A percentile compares a stretch with the other conserved stretches of the same genome.
phyloP scores from a whole-genome alignment of 2,329 filamentous ascomycete species.

The Fusarium clavum region DNA sequence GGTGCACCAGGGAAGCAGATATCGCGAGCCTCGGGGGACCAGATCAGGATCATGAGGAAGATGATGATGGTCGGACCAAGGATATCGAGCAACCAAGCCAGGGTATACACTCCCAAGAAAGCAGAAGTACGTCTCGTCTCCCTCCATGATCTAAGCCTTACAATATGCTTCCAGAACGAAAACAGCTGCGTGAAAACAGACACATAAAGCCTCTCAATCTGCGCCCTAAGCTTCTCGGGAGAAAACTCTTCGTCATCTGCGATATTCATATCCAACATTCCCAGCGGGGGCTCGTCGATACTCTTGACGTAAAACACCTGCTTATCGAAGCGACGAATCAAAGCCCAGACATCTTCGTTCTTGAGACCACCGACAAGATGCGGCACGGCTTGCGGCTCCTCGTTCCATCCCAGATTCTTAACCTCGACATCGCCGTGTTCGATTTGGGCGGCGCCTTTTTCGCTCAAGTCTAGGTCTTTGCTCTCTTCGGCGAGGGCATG shows the following conservation, averaged over 20 bases:
- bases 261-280: conserved; percentile 81
- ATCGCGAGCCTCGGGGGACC: conserved; percentile 70
- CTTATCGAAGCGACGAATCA: conserved; percentile 80
- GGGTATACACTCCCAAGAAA: conserved; percentile 67
- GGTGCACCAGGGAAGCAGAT: conserved; percentile 82
- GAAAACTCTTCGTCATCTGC: conserved; percentile 87
- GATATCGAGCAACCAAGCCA: conserved; percentile 80
- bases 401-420: conserved; percentile 76
- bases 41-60: conserved; percentile 73
- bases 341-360: conserved; percentile 79
- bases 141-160: conserved; percentile 81
- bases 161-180: conserved; percentile 77
- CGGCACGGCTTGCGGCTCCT: conserved; percentile 65
- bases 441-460: conserved; percentile 60
- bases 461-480: conserved; percentile 45
- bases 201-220: conserved; percentile 84
- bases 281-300: conserved; percentile 62
- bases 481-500: conserved; percentile 53
- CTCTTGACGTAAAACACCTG: conserved; percentile 76
- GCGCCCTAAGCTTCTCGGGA: conserved; percentile 82
- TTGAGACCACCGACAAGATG: conserved; percentile 74
- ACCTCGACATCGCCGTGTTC: conserved; percentile 66
- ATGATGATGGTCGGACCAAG: conserved; percentile 70
- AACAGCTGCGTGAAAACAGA: conserved; percentile 77
- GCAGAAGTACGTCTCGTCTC: conserved; percentile 75